Conservation (phyloP, 352 stramenopile species). For the Phytophthora citrophthora region DNA sequence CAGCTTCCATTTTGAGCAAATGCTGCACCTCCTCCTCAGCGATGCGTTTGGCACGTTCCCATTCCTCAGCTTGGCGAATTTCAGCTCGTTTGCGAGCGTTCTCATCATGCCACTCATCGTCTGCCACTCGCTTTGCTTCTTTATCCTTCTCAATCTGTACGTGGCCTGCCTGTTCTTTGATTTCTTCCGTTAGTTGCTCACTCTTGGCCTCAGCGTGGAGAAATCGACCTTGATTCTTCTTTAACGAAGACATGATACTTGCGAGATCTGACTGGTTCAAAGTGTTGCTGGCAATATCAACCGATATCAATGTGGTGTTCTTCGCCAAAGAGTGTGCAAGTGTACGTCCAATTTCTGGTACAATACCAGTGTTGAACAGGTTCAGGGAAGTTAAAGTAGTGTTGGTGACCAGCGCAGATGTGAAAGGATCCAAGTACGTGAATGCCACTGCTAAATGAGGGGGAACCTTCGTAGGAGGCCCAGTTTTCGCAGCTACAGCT, state of each 20-base stretch:
- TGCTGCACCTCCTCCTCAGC: constrained; percentile 57
- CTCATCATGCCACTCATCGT: constrained; percentile 58
- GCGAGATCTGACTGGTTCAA: constrained; percentile 55
- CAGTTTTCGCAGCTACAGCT: neutral
- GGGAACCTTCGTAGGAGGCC: constrained; percentile 14
- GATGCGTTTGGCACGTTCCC: constrained; percentile 44
- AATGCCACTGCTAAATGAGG: constrained; percentile 23
- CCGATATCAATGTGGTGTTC: constrained; percentile 54
- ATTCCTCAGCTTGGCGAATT: constrained; percentile 54
- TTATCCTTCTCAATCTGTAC: constrained; percentile 40
- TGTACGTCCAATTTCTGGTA: constrained; percentile 49
- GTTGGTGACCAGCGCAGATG: constrained; percentile 40
- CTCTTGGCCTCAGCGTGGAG: constrained; percentile 37
- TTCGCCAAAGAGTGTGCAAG: constrained; percentile 52
- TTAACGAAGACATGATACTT: constrained; percentile 44
- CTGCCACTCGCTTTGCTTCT: constrained; percentile 45
- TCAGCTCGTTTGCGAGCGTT: constrained; percentile 59
- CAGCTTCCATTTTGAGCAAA: constrained; percentile 54
- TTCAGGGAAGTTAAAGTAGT: constrained; percentile 58
- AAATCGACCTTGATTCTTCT: constrained; percentile 51
- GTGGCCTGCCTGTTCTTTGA: constrained; percentile 39
- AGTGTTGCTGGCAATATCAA: constrained; percentile 59
- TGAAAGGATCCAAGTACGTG: constrained; percentile 46
- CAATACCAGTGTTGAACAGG: constrained; percentile 68
- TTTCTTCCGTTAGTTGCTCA: constrained; percentile 21